Evolutionary conservation across 1,284 basidiomycete species (phyloP).

Genomic region (Moesziomyces antarcticus): DNA sequence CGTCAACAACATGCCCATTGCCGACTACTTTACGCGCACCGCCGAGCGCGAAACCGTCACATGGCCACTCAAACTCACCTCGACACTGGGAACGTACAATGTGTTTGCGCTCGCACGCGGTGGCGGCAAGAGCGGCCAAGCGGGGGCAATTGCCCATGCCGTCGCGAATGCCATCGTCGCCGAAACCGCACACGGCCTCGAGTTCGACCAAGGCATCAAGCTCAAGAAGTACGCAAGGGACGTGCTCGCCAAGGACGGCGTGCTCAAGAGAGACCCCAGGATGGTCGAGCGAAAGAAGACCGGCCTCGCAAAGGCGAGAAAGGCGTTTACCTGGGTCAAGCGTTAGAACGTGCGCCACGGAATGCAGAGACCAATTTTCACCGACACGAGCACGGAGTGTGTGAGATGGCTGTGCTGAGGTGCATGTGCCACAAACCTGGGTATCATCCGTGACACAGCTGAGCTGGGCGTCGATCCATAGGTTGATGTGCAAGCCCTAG

Average conservation of each 20-base stretch:
- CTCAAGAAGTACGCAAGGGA: slow-evolving; percentile 66
- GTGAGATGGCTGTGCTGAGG: no score
- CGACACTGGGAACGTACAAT: slow-evolving; percentile 90
- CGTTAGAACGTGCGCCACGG: slow-evolving; percentile 72
- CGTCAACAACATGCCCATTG: slow-evolving; percentile 83
- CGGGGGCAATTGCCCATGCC: slow-evolving; percentile 86
- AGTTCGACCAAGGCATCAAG: slow-evolving; percentile 46
- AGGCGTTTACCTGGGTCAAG: slow-evolving; percentile 86
- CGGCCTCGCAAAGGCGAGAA: slow-evolving; percentile 87
- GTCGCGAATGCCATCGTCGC: slow-evolving; percentile 79
- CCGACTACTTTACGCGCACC: slow-evolving; percentile 81
- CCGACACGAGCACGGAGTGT: no score
- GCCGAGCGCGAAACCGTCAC: slow-evolving; percentile 83
- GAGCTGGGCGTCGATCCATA: no score
- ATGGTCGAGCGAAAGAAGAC: slow-evolving; percentile 99
- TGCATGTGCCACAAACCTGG: no score
- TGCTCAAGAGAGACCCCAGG: slow-evolving; percentile 89
- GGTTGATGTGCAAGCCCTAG: no score
- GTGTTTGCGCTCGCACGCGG: slow-evolving; percentile 88
- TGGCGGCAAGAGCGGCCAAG: slow-evolving; percentile 89
- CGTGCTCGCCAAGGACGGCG: slow-evolving; percentile 82
- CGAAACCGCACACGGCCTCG: slow-evolving; percentile 39
- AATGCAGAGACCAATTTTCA: no score
- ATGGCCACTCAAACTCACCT: slow-evolving; percentile 84
- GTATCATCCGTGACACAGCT: no score